Evolutionary conservation across 2,329 filamentous ascomycete genomes (phyloP), one percentile per base, ranked within the genome.

Genomic region (Calonectria multiphialidica): DNA sequence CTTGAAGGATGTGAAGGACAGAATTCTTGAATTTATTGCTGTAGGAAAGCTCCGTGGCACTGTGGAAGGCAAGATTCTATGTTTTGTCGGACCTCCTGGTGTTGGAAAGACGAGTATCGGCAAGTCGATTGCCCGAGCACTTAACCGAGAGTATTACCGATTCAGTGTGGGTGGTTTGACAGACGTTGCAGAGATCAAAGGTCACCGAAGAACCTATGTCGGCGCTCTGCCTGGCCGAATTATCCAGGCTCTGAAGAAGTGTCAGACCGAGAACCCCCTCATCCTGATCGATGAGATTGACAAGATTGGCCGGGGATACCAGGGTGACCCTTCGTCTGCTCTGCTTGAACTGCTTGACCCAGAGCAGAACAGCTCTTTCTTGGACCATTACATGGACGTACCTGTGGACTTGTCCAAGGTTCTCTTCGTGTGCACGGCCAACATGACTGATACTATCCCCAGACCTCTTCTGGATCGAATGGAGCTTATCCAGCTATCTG

Each of bases 71-170:
- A 99, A 99, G 86, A 99, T 99, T 66, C 87, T 99, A 45, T 99
- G 97, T 85, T 96, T 99, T 81, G 97, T 99, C 68, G 97, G 97
- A 1, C 97, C 97, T 65, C 97, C 97, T 21, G 97, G 97, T 87
- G 97, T 99, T 30, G 97, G 97, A 79, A 99, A 99, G 88, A 99
- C 97, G 3, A 98, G 96, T 83, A 99, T 99, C 77, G 97, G 97
- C 82, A 99, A 99, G 84, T 98, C 96, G 0, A 98, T 99, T 79
- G 97, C 97, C 18, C 91, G 96, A 68, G 97, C 97, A 33, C 87
- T 99, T 70, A 98, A 98, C 85, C 90, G 97, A 71, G 93, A 99
- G 81, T 99, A 99, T 87, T 99, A 99, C 87, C 92, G 97, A 77
- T 99, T 99, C 88, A 98, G 96, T 81, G 97, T 99, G 10, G 97